These are phyloP conservation scores for Cadophora sp. DNA, from an alignment of 2,329 filamentous ascomycete species.

Conservation along the genomic window DNA sequence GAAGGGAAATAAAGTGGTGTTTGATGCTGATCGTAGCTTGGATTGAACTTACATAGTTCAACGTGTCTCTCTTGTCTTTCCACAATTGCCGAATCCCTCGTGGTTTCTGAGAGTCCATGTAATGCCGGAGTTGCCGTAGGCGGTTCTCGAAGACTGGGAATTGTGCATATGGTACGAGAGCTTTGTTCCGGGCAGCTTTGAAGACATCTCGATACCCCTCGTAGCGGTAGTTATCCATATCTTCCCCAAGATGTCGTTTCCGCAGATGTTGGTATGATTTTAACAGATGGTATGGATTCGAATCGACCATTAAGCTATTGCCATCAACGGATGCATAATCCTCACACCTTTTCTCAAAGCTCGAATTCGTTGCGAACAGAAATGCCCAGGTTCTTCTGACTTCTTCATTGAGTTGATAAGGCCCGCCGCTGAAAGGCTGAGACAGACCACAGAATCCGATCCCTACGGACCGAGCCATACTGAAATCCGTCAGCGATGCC, in stretches of 20 bases:
- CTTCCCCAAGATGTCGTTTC: not conserved
- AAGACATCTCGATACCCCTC: not conserved
- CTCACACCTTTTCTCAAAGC: not conserved
- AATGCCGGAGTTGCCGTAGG: not conserved
- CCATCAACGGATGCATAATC: not conserved
- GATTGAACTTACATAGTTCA: not conserved
- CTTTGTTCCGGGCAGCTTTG: not conserved
- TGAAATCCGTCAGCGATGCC: too few relatives aligned
- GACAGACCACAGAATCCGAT: too few relatives aligned
- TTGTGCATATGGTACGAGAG: not conserved
- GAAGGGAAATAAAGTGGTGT: too few relatives aligned
- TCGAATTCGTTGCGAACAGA: not conserved
- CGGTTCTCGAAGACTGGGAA: not conserved
- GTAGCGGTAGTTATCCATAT: not conserved
- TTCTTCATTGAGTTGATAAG: not conserved
- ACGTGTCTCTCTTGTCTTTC: not conserved
- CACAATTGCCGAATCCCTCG: not conserved
- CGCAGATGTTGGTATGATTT: not conserved
- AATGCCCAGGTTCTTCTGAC: not conserved
- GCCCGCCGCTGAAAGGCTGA: too few relatives aligned
- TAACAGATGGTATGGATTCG: not conserved
- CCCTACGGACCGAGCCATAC: too few relatives aligned
- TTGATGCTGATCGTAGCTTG: too few relatives aligned
- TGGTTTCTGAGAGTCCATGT: not conserved
- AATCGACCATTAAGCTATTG: not conserved